Conservation (phyloP, 441 rosid species). For the Pelargonium fulgidum region DNA sequence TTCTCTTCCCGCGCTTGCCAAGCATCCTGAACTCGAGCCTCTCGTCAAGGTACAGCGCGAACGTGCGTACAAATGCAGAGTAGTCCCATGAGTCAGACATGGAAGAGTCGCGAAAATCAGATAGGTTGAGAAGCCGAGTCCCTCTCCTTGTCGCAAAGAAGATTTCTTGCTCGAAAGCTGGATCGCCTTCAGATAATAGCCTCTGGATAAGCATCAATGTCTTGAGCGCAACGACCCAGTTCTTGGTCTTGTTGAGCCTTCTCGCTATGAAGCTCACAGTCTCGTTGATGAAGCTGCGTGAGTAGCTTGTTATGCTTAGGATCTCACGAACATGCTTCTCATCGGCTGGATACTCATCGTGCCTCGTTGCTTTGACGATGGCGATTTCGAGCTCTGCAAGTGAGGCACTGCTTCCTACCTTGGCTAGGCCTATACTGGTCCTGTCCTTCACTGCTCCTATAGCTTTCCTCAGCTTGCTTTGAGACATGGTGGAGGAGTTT, state of each 20-base stretch:
- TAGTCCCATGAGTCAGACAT: constrained; percentile 66
- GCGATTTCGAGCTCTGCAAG: constrained; percentile 75
- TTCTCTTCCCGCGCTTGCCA: constrained; percentile 48
- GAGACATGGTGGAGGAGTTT: not conserved
- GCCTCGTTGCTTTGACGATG: constrained; percentile 79
- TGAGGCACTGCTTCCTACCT: constrained; percentile 57
- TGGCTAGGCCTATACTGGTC: constrained; percentile 72
- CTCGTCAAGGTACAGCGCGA: constrained; percentile 68
- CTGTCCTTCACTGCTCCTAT: not conserved
- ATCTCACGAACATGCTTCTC: constrained; percentile 68
- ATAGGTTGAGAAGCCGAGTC: constrained; percentile 74
- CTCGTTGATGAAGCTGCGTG: constrained; percentile 48
- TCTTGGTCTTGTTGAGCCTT: constrained; percentile 72
- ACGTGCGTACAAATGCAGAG: constrained; percentile 76
- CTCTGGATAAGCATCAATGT: constrained; percentile 62
- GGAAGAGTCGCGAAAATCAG: constrained; percentile 64
- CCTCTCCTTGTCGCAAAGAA: constrained; percentile 83
- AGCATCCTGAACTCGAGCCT: constrained; percentile 71
- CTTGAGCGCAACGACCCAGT: constrained; percentile 84
- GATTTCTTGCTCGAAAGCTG: constrained; percentile 72
- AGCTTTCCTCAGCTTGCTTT: not conserved
- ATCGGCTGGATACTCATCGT: constrained; percentile 73
- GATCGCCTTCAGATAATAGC: constrained; percentile 56
- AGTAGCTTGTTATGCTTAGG: constrained; percentile 56
- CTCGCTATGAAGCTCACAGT: constrained; percentile 49